Percentiles rank a stretch among this genome's conserved stretches.
Conservation (phyloP, 1,284 basidiomycete genomes). For the Leccinum insigne region DNA sequence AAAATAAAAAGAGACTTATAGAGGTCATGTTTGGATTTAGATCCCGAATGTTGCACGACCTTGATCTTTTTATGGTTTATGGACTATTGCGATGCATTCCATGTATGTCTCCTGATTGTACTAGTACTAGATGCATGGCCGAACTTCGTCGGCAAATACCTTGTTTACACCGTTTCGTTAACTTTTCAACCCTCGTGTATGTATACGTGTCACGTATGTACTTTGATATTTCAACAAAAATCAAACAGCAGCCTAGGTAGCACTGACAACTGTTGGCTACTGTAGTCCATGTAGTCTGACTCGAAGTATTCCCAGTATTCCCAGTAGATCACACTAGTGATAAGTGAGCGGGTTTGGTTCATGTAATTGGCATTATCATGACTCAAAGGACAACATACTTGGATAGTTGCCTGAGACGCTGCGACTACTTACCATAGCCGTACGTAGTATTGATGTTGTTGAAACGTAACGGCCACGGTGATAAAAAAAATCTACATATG, state of each 20-base stretch:
- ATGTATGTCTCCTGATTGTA: constrained; percentile 6
- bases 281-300: too few species aligned
- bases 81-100: not conserved
- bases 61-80: not conserved
- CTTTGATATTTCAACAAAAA: not conserved
- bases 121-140: not conserved
- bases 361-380: too few species aligned
- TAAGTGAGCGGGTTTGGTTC: too few species aligned
- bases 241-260: too few species aligned
- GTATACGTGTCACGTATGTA: not conserved
- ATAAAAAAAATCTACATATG: too few species aligned
- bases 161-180: not conserved
- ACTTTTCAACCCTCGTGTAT: not conserved
- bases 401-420: not conserved
- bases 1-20: constrained; percentile 2
- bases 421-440: not conserved
- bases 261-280: too few species aligned
- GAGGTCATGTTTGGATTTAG: not conserved
- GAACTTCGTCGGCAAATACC: not conserved
- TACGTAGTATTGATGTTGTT: too few species aligned
- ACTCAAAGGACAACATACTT: too few species aligned
- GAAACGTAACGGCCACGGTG: too few species aligned
- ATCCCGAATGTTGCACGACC: not conserved
- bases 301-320: too few species aligned
- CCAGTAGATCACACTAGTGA: too few species aligned